Base-by-base conservation (phyloP, 73 alveolate genomes). In the Diophrys sp. region DNA sequence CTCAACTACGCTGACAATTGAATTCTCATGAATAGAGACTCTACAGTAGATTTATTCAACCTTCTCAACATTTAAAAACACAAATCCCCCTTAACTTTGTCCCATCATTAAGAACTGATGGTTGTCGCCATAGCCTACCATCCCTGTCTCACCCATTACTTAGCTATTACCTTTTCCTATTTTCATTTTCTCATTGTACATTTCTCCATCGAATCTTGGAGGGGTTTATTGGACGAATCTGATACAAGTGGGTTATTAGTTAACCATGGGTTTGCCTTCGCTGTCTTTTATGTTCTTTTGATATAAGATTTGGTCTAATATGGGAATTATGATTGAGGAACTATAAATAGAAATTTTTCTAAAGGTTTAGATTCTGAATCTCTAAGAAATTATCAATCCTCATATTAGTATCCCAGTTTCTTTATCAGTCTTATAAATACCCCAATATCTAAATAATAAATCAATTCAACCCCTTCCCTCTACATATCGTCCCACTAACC, bases 401-500 rank as follows among this genome's bases (percentile, higher is more conserved):
- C n/a, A n/a, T n/a, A n/a, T n/a, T n/a, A n/a, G n/a, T n/a, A n/a
- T n/a, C n/a, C 89, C 89, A 1, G 93, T 86, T 31, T 86, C 93
- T 54, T 71, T 80, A 54, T 86, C 93, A n/a, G 80, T 71, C 70
- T 70, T 73, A 55, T 80, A 86, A 23, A 86, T 56, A 33, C n/a
- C n/a, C n/a, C n/a, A n/a, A n/a, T n/a, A n/a, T n/a, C n/a, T n/a
- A n/a, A n/a, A n/a, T n/a, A n/a, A n/a, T n/a, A n/a, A n/a, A n/a
- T n/a, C n/a, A n/a, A n/a, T n/a, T n/a, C n/a, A n/a, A n/a, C n/a
- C n/a, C n/a, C n/a, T n/a, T n/a, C n/a, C n/a, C n/a, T n/a, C n/a
- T n/a, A n/a, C 93, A 86, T 1, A 86, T 76, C 23, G 93, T 85
- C 11, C 93, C 93, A 30, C 86, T 69, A 1, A 79, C 77, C 24